phyloP scores from a whole-genome alignment of 495 filamentous ascomycete genomes.

The Aspergillus nanangensis region DNA sequence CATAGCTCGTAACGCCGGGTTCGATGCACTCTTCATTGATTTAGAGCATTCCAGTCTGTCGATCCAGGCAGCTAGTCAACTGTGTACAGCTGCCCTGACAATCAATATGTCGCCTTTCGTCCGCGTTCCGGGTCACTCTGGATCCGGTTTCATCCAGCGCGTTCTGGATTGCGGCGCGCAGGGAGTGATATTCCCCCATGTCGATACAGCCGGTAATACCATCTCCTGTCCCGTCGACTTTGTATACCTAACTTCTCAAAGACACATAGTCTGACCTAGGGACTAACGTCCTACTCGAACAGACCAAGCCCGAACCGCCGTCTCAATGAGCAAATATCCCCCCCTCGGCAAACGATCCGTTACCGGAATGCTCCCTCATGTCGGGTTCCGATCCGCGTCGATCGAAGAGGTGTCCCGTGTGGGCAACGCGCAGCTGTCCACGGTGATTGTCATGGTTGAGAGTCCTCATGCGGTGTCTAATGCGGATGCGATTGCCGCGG shows the following conservation, averaged over 20 bases:
- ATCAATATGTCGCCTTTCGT: neutral
- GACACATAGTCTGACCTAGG: no score
- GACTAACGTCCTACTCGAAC: neutral
- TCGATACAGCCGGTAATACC: neutral
- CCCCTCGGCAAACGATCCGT: neutral
- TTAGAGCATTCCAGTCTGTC: neutral
- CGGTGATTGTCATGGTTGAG: neutral
- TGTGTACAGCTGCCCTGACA: neutral
- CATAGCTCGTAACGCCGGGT: neutral
- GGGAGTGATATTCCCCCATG: neutral
- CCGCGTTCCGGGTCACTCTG: neutral
- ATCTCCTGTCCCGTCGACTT: no score
- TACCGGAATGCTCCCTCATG: neutral
- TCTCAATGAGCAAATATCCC: neutral
- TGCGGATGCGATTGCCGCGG: neutral
- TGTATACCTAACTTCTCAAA: no score
- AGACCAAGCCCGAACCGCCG: neutral
- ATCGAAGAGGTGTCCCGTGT: neutral
- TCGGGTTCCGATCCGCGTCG: neutral
- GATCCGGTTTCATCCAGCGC: neutral
- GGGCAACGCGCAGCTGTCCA: neutral
- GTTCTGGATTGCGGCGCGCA: neutral
- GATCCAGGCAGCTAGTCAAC: neutral
- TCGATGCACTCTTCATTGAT: neutral
- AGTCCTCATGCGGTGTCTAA: neutral